Conservation (phyloP, 495 filamentous ascomycete genomes). For the Clohesyomyces aquaticus region DNA sequence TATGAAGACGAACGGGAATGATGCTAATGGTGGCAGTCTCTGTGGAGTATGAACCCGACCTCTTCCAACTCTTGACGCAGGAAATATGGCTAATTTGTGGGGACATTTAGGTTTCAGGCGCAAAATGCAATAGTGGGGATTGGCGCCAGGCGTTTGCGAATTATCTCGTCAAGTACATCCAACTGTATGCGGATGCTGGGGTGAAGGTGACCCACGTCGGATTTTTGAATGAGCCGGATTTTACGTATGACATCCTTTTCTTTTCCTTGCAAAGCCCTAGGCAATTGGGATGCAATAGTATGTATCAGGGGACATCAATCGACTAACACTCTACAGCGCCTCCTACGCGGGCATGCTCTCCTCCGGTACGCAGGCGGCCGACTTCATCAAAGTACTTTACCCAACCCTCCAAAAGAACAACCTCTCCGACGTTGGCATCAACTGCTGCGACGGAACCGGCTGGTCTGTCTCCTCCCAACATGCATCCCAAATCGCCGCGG, state of each 20-base stretch:
- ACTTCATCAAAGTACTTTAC: constrained; percentile 37
- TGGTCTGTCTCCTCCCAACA: constrained; percentile 30
- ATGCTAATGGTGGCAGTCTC: constrained; percentile 31
- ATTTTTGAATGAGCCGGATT: constrained; percentile 39
- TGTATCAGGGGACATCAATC: too few species aligned
- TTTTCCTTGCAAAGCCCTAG: not conserved
- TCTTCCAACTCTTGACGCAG: too few species aligned
- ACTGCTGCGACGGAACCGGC: constrained; percentile 39
- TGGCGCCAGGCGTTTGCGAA: constrained; percentile 39
- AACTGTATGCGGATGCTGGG: constrained; percentile 32
- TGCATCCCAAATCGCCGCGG: constrained; percentile 13
- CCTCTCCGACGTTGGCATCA: constrained; percentile 32
- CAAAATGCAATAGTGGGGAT: constrained; percentile 27
- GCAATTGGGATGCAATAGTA: not conserved
- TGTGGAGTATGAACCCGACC: constrained; percentile 31
- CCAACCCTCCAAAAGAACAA: constrained; percentile 27
- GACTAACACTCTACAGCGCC: not conserved
- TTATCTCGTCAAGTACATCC: constrained; percentile 36
- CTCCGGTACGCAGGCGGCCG: constrained; percentile 34
- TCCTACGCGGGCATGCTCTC: constrained; percentile 34
- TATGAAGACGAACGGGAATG: constrained; percentile 38
- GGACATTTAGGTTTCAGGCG: constrained; percentile 20
- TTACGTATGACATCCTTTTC: constrained; percentile 4
- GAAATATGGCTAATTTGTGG: not conserved
- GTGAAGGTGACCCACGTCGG: constrained; percentile 33